These are phyloP conservation scores for Aspergillus novofumigatus DNA, from an alignment of 2,329 filamentous ascomycete species.

Conservation along the genomic window DNA sequence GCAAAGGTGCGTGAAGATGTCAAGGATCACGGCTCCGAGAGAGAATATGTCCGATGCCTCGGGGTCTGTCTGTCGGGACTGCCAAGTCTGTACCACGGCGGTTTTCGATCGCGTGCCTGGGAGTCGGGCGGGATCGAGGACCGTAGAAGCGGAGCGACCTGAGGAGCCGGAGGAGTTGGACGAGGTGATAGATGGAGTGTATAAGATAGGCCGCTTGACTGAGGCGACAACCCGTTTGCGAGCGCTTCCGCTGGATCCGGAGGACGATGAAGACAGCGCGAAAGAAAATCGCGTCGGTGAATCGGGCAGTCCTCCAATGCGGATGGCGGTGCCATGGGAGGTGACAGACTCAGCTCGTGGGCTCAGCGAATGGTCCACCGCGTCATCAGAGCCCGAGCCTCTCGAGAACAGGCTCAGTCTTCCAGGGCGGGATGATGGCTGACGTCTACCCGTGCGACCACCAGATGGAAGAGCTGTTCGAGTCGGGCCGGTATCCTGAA, in stretches of 20 bases:
- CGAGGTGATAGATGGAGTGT: constrained; percentile 32
- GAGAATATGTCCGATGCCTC: constrained; percentile 54
- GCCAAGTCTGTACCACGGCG: constrained; percentile 36
- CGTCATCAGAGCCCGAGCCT: constrained; percentile 10
- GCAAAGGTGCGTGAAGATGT: constrained; percentile 57
- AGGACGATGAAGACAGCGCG: constrained; percentile 31
- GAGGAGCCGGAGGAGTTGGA: constrained; percentile 24
- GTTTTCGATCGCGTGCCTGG: constrained; percentile 30
- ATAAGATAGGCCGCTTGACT: constrained; percentile 26
- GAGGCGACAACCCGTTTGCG: constrained; percentile 16
- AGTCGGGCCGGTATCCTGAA: constrained; percentile 31
- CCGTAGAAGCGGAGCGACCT: constrained; percentile 10
- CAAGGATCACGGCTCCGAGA: constrained; percentile 55
- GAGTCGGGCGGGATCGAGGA: constrained; percentile 19
- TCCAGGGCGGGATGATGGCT: constrained; percentile 13
- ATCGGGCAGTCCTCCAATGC: constrained; percentile 23
- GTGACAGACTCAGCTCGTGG: constrained; percentile 27
- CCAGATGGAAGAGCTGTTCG: constrained; percentile 37
- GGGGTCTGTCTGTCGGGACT: constrained; percentile 32
- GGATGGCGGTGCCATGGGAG: constrained; percentile 34
- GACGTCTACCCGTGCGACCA: constrained; percentile 36
- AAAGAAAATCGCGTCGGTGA: constrained; percentile 30
- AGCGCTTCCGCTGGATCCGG: constrained; percentile 23
- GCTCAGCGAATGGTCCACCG: constrained; percentile 15
- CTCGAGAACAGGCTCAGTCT: constrained; percentile 20